A percentile compares a stretch with the other conserved stretches of the same genome.
Conservation (phyloP, 2,329 filamentous ascomycete species). For the Colletotrichum sp. region DNA sequence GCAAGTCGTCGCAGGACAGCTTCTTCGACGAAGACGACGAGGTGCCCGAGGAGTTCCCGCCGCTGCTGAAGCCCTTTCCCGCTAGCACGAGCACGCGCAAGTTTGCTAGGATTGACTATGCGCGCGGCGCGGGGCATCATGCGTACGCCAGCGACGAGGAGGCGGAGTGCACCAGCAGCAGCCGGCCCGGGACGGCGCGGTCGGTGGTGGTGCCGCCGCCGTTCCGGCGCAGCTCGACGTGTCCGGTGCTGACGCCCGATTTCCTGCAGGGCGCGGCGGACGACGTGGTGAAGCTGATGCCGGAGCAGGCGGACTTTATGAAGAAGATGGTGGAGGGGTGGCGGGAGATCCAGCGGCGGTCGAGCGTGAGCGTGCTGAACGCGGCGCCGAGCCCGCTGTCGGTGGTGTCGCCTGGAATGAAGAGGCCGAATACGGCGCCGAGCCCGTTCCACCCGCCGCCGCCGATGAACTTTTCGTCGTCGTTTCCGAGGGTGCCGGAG, state of each 20-base stretch:
- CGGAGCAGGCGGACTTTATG: slow-evolving; percentile 16
- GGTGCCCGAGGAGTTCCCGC: background rate
- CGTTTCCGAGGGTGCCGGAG: slow-evolving; percentile 4
- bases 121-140: background rate
- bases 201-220: background rate
- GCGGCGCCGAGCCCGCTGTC: background rate
- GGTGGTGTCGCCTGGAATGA: background rate
- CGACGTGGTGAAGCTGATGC: slow-evolving; percentile 18
- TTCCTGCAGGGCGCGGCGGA: slow-evolving; percentile 14
- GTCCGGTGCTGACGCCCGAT: slow-evolving; percentile 3
- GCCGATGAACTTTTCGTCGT: slow-evolving; percentile 8
- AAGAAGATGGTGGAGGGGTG: slow-evolving; percentile 17
- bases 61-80: background rate
- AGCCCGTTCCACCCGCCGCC: background rate
- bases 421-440: slow-evolving; percentile 11
- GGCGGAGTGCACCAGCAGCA: background rate
- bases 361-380: background rate
- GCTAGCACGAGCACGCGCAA: background rate
- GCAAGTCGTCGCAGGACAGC: slow-evolving; percentile 5
- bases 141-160: background rate
- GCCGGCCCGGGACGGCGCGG: background rate
- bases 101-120: background rate
- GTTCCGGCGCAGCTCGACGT: slow-evolving; percentile 8
- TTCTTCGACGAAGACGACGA: background rate
- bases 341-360: slow-evolving; percentile 13